phyloP scores from a whole-genome alignment of 2,329 filamentous ascomycete genomes.

The Phoma herbarum region DNA sequence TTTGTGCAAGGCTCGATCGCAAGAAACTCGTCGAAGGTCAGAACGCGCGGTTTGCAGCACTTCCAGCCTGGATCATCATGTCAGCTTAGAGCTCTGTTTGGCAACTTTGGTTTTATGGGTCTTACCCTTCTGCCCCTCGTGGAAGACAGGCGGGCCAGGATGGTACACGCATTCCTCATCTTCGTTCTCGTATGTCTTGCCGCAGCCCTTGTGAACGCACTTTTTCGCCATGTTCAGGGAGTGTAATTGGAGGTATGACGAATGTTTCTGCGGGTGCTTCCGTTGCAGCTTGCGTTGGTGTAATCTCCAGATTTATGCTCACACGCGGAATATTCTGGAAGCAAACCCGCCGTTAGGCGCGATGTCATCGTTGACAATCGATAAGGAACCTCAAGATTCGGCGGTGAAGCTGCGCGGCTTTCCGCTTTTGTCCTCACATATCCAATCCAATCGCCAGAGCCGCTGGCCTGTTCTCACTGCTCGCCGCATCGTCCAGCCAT shows the following conservation, averaged over 20 bases:
- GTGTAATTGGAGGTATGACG: slow-evolving; percentile 2
- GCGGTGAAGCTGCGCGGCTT: slow-evolving; percentile 29
- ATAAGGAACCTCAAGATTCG: slow-evolving; percentile 3
- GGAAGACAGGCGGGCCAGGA: slow-evolving; percentile 88
- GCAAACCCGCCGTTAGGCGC: slow-evolving; percentile 10
- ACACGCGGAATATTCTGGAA: slow-evolving; percentile 51
- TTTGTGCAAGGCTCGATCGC: slow-evolving; percentile 89
- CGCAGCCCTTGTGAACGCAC: slow-evolving; percentile 96
- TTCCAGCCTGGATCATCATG: slow-evolving; percentile 79
- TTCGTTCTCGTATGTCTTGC: slow-evolving; percentile 82
- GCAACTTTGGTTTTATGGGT: slow-evolving; percentile 7
- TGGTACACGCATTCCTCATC: slow-evolving; percentile 91
- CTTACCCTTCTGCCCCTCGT: slow-evolving; percentile 96
- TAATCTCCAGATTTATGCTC: slow-evolving; percentile 27
- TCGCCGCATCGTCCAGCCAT: slow-evolving; percentile 27
- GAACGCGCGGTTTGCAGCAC: slow-evolving; percentile 95
- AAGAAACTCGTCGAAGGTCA: slow-evolving; percentile 99
- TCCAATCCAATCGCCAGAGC: slow-evolving; percentile 1
- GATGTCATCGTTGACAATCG: slow-evolving; percentile 20
- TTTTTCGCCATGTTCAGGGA: slow-evolving; percentile 71
- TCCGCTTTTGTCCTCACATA: slow-evolving; percentile 8
- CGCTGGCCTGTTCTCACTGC: neutral
- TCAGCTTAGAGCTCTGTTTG: slow-evolving; percentile 16
- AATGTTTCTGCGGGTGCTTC: slow-evolving; percentile 17
- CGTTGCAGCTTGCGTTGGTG: slow-evolving; percentile 21